Conservation (phyloP, 768 basidiomycete species). For the Phlegmacium glaucopus region DNA sequence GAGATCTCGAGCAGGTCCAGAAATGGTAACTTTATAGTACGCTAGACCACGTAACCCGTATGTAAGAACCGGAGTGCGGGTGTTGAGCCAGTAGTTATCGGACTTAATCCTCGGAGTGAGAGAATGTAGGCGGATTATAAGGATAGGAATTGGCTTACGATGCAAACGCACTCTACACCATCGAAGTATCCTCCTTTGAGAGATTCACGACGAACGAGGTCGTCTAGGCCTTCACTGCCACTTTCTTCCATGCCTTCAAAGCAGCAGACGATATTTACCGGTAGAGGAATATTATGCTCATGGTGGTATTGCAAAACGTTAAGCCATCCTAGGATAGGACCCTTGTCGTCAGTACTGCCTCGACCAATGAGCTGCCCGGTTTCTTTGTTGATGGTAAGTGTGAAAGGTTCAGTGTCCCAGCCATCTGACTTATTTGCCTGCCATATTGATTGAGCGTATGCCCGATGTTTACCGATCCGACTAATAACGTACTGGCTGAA, state of each 20-base stretch:
- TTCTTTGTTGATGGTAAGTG: constrained; percentile 44
- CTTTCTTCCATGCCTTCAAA: constrained; percentile 99
- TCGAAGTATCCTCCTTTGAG: constrained; percentile 76
- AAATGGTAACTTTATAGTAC: constrained; percentile 80
- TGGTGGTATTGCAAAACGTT: constrained; percentile 86
- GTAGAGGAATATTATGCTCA: constrained; percentile 62
- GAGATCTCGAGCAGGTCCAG: constrained; percentile 83
- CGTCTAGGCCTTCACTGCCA: constrained; percentile 88
- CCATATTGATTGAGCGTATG: neutral
- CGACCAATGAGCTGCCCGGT: constrained; percentile 73
- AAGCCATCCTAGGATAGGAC: constrained; percentile 85
- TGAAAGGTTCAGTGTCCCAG: constrained; percentile 87
- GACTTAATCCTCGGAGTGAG: constrained; percentile 41
- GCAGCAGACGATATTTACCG: constrained; percentile 87
- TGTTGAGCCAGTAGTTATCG: constrained; percentile 94
- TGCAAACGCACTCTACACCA: constrained; percentile 91
- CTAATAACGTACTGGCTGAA: constrained; percentile 65
- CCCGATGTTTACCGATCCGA: neutral
- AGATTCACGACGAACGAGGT: constrained; percentile 75
- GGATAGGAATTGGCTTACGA: constrained; percentile 44
- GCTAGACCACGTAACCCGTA: constrained; percentile 87
- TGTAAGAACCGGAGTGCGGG: constrained; percentile 74
- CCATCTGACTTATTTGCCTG: constrained; percentile 62
- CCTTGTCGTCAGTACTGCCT: constrained; percentile 90
- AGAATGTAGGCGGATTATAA: neutral